Percentiles rank a stretch among this genome's conserved stretches.
Evolutionary conservation across 1,284 basidiomycete genomes (phyloP).

Genomic region (Melampsora americana): DNA sequence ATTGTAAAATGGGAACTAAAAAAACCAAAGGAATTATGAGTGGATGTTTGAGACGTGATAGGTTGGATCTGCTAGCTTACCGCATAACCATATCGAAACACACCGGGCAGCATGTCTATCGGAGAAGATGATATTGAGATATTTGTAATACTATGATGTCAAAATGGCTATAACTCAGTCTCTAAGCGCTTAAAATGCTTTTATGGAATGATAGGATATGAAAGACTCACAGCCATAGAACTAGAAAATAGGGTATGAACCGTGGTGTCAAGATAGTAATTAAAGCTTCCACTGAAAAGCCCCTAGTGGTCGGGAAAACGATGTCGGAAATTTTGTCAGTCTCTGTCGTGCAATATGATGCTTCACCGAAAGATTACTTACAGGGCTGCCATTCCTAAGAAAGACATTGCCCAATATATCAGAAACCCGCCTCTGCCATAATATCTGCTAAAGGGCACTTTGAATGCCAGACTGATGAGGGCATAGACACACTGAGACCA

Average conservation of each 20-base stretch:
- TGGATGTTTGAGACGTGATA: not conserved
- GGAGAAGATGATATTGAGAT: constrained; percentile 27
- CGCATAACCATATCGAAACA: constrained; percentile 27
- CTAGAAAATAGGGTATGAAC: constrained; percentile 29
- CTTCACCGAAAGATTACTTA: not conserved
- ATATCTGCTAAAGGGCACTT: constrained; percentile 31
- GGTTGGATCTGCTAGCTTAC: not conserved
- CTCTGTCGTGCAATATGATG: not conserved
- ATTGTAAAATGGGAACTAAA: constrained; percentile 34
- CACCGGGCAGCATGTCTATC: constrained; percentile 22
- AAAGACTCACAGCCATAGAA: constrained; percentile 37
- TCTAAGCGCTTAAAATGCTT: not conserved
- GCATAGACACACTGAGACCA: constrained; percentile 16
- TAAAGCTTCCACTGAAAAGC: constrained; percentile 27
- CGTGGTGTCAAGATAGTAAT: constrained; percentile 24
- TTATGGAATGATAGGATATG: not conserved
- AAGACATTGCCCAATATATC: constrained; percentile 36
- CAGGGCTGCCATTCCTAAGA: constrained; percentile 29
- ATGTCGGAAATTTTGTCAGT: not conserved
- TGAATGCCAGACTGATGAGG: constrained; percentile 27
- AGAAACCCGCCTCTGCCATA: constrained; percentile 17
- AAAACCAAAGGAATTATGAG: not conserved
- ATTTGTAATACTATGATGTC: constrained; percentile 25
- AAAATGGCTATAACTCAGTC: not conserved
- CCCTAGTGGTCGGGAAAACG: not conserved